Conservation (phyloP, 345 rosid species). For the Citrus cavaleriei region DNA sequence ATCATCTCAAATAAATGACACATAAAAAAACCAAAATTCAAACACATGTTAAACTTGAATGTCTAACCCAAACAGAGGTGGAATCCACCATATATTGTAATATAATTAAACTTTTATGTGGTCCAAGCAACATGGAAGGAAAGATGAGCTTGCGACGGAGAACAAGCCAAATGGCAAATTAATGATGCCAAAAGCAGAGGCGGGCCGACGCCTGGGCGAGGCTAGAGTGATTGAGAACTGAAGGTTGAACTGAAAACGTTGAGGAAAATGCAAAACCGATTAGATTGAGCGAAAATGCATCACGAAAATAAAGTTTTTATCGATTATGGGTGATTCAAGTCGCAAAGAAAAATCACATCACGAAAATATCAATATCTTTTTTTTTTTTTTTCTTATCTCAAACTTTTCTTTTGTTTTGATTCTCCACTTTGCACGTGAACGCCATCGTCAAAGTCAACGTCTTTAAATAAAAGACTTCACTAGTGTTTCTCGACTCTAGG, state of each 20-base stretch:
- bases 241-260: too few relatives aligned
- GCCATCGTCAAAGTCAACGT: conserved; percentile 19
- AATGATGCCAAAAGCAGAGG: too few relatives aligned
- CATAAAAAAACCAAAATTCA: fast-evolving
- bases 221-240: background rate
- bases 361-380: background rate
- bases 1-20: too few relatives aligned
- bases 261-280: too few relatives aligned
- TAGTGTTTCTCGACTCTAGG: too few relatives aligned
- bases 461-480: too few relatives aligned
- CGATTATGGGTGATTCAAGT: background rate
- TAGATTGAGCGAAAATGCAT: too few relatives aligned
- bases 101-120: background rate
- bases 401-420: background rate
- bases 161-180: background rate
- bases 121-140: background rate
- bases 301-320: too few relatives aligned
- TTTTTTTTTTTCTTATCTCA: conserved; percentile 17
- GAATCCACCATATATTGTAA: background rate
- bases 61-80: background rate
- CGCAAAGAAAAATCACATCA: too few relatives aligned
- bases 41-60: too few relatives aligned
- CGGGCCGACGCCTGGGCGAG: too few relatives aligned
- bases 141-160: background rate
- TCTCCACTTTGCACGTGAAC: conserved; percentile 17